phyloP scores from a whole-genome alignment of 2,329 filamentous ascomycete genomes.

The Piedraia hortae region DNA sequence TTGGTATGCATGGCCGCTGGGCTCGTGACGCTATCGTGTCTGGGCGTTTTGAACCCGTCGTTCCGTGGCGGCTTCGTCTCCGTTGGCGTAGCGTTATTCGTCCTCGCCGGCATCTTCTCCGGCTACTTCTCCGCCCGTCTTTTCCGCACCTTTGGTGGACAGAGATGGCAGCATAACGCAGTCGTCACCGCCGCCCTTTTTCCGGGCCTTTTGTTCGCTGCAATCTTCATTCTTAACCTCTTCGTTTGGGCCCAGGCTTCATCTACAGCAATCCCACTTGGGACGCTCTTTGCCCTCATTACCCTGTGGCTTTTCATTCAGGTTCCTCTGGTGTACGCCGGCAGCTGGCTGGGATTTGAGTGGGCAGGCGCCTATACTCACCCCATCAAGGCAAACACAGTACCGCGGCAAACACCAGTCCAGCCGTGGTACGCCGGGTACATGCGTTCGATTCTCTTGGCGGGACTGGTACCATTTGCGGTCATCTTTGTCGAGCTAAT shows the following conservation, averaged over 20 bases:
- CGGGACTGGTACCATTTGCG: conserved; percentile 57
- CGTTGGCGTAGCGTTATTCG: conserved; percentile 55
- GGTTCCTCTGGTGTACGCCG: conserved; percentile 56
- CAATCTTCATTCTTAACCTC: conserved; percentile 56
- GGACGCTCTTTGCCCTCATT: conserved; percentile 44
- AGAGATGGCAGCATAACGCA: conserved; percentile 48
- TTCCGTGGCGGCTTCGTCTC: conserved; percentile 78
- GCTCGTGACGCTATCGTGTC: conserved; percentile 29
- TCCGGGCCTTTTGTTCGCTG: conserved; percentile 46
- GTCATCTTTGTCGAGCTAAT: conserved; percentile 71
- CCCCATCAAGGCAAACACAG: conserved; percentile 46
- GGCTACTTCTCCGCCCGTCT: conserved; percentile 67
- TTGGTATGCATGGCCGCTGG: conserved; percentile 56
- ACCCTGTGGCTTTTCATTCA: conserved; percentile 66
- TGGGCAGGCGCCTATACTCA: conserved; percentile 45
- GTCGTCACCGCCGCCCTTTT: conserved; percentile 47
- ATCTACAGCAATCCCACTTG: conserved; percentile 63
- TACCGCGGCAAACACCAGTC: conserved; percentile 44
- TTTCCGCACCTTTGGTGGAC: conserved; percentile 59
- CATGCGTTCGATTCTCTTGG: conserved; percentile 36
- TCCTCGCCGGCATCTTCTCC: conserved; percentile 59
- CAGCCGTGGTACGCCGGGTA: conserved; percentile 50
- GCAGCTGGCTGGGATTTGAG: conserved; percentile 50
- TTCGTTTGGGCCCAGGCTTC: conserved; percentile 81
- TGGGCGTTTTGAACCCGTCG: conserved; percentile 59